phyloP scores from a whole-genome alignment of 148 eudicot species.

The Diospyros kaki region DNA sequence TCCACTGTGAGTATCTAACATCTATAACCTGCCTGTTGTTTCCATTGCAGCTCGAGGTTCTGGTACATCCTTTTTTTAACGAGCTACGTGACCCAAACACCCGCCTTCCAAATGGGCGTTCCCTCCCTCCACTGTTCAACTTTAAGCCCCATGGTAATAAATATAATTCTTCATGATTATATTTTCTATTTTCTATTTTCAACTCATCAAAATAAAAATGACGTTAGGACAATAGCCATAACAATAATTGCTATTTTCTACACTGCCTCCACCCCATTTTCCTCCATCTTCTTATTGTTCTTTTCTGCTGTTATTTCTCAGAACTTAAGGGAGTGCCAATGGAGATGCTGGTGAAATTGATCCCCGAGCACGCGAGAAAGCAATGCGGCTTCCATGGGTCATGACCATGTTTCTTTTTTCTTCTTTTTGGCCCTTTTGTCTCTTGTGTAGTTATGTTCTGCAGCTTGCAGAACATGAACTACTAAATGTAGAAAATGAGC shows the following conservation, averaged over 20 bases:
- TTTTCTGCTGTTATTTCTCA: conserved; percentile 24
- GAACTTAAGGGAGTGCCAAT: conserved; percentile 65
- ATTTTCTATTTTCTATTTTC: too few relatives aligned
- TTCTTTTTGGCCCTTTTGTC: neutral
- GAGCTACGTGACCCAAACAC: conserved; percentile 77
- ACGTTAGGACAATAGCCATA: too few relatives aligned
- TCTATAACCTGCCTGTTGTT: neutral
- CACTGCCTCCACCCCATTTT: neutral
- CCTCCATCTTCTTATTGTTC: neutral
- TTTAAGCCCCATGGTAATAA: conserved; percentile 70
- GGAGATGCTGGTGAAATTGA: conserved; percentile 51
- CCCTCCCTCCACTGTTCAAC: conserved; percentile 77
- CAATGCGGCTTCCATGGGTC: conserved; percentile 51
- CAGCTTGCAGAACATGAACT: conserved; percentile 9
- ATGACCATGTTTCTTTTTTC: conserved; percentile 14
- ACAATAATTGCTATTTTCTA: neutral
- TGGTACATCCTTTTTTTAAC: conserved; percentile 71
- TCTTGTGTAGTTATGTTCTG: neutral
- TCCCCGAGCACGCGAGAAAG: conserved; percentile 82
- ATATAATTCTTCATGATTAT: neutral
- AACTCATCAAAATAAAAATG: too few relatives aligned
- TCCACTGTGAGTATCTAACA: neutral
- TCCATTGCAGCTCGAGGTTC: conserved; percentile 54
- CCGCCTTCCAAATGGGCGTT: conserved; percentile 74
- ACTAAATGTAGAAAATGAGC: conserved; percentile 13